Conservation (phyloP, 2,329 filamentous ascomycete species). For the Claviceps sorghi region DNA sequence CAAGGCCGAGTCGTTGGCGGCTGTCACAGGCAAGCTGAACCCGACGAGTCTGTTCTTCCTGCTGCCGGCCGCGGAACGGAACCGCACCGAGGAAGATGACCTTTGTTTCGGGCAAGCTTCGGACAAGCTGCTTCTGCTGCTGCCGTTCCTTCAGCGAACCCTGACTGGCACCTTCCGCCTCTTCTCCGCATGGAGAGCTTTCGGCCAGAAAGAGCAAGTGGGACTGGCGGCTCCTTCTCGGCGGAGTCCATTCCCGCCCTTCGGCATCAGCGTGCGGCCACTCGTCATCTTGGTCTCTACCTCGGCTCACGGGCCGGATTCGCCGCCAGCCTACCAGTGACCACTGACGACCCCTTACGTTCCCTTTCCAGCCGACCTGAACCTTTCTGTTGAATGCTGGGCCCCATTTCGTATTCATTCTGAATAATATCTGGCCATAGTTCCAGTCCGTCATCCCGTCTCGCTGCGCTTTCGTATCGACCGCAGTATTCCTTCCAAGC, state of each 20-base stretch:
- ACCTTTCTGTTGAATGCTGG: background rate
- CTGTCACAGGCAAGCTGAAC: background rate
- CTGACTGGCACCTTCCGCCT: background rate
- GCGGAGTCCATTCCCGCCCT: slow-evolving; percentile 1
- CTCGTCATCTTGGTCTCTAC: background rate
- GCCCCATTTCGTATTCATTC: background rate
- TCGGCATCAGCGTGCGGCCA: background rate
- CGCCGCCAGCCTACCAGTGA: background rate
- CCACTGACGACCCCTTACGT: background rate
- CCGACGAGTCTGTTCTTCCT: background rate
- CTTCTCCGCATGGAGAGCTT: background rate
- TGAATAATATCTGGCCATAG: background rate
- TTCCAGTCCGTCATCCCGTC: background rate
- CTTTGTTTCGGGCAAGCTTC: background rate
- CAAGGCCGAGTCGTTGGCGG: background rate
- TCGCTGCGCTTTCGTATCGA: background rate
- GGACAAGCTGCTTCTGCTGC: background rate
- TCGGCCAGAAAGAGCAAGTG: background rate
- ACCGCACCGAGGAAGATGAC: slow-evolving; percentile 1
- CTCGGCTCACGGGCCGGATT: slow-evolving; percentile 3
- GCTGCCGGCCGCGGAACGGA: background rate
- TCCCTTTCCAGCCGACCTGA: background rate
- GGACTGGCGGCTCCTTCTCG: background rate
- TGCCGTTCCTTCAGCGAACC: too few relatives aligned
- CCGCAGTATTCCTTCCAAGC: background rate